A percentile compares a stretch with the other conserved stretches of the same genome.
Evolutionary conservation across 163 green algal species (phyloP).

Genomic region (Smithsoniella earleae): DNA sequence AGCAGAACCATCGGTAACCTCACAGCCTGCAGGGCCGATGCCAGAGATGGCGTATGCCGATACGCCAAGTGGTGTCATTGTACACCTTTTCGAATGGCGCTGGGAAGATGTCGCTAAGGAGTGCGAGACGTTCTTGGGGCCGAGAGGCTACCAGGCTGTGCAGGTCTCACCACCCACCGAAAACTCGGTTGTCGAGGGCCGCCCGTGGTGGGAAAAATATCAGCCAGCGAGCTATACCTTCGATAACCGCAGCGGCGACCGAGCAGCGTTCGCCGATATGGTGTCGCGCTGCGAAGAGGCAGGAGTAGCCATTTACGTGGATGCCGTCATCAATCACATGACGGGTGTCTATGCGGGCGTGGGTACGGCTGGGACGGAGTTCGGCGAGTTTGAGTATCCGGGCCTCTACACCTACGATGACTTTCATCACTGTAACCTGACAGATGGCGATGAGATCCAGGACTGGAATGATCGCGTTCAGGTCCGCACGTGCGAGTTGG

Average conservation of each 20-base stretch:
- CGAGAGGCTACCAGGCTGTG: too few species aligned
- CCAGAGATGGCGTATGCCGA: too few species aligned
- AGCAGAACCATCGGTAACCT: too few species aligned
- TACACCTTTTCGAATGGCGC: too few species aligned
- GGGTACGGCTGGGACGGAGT: not conserved
- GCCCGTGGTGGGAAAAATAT: slow-evolving; percentile 31
- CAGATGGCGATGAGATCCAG: not conserved
- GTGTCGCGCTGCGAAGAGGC: not conserved
- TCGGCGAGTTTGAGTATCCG: slow-evolving; percentile 17
- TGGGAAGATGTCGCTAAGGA: too few species aligned
- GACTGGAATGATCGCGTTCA: not conserved
- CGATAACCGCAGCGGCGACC: slow-evolving; percentile 13
- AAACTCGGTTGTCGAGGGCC: slow-evolving; percentile 12
- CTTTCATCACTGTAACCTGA: slow-evolving; percentile 29
- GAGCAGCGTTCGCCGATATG: slow-evolving; percentile 27
- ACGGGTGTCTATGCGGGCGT: not conserved
- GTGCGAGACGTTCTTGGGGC: too few species aligned
- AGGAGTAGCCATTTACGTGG: slow-evolving; percentile 28
- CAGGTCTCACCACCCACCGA: slow-evolving; percentile 30
- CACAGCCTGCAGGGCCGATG: too few species aligned
- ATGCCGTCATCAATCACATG: slow-evolving; percentile 37
- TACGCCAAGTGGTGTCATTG: too few species aligned
- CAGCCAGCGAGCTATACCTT: slow-evolving; percentile 33
- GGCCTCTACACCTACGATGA: slow-evolving; percentile 4
- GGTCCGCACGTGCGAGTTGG: slow-evolving; percentile 31